These are phyloP conservation scores for Lycium ferocissimum DNA, from an alignment of 257 asterid genomes.

Conservation along the genomic window DNA sequence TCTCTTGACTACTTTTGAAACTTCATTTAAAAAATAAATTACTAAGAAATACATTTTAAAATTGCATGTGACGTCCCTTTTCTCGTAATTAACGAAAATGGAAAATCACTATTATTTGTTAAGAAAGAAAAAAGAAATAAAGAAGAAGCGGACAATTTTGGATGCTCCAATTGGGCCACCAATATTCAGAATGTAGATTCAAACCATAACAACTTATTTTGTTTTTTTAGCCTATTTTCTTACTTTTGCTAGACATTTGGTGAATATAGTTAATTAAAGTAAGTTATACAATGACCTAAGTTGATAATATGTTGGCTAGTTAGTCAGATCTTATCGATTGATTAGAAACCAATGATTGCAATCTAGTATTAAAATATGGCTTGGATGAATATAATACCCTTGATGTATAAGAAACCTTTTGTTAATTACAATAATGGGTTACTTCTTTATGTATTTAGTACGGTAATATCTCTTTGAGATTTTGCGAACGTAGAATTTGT, in stretches of 20 bases:
- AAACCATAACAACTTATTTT: not conserved
- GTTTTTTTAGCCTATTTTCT: not conserved
- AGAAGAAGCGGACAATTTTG: not conserved
- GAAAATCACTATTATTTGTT: not conserved
- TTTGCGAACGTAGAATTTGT: not conserved
- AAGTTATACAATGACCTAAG: not conserved
- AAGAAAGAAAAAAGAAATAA: not conserved
- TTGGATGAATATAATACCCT: not conserved
- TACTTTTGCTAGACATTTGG: not conserved
- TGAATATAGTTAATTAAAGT: not conserved
- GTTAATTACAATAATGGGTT: not conserved
- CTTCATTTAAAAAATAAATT: not conserved
- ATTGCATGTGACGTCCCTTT: not conserved
- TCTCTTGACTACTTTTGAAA: not conserved
- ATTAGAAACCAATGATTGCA: not conserved
- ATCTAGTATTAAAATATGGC: not conserved
- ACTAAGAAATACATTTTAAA: not conserved
- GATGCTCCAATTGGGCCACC: not conserved
- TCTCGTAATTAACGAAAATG: not conserved
- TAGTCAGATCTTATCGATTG: not conserved
- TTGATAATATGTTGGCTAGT: not conserved
- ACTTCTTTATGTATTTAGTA: not conserved
- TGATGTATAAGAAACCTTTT: not conserved
- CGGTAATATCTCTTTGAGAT: not conserved
- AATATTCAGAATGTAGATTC: not conserved